Evolutionary conservation across 495 filamentous ascomycete genomes (phyloP), one percentile per base, ranked within the genome.

Genomic region (Penicillium tannophilum): DNA sequence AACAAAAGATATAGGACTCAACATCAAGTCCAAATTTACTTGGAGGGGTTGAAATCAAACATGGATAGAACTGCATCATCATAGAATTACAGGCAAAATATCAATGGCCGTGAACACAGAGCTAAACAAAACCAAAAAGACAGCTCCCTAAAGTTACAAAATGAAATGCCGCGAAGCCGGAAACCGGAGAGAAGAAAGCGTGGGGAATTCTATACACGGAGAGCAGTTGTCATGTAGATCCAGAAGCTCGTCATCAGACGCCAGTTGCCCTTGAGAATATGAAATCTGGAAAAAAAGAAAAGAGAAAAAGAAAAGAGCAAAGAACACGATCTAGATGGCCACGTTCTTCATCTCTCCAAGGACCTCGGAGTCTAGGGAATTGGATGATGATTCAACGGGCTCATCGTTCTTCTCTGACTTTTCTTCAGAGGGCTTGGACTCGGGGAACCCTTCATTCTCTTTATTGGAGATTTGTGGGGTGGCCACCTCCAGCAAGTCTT

Each of bases 271-370:
- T 65, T 64, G 64, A 62, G 55, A 68, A 33, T n/a, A 47, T 41
- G 35, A 60, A 63, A 59, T 43, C 26, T 52, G 49, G 58, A 55
- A 60, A 52, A 55, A 54, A 42, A 26, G 54, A 19, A 55, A 60
- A 59, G 54, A 59, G 55, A n/a, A 23, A 11, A 33, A n/a, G 28
- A 24, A 41, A 16, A 31, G 23, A 52, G n/a, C 14, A 33, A 46
- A 57, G 24, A 44, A 44, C 23, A 31, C 7, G 51, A 48, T 61
- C 67, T 76, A 84, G 59, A 84, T 83, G 39, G 79, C 77, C 59
- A 84, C 80, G 63, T 78, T 84, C 68, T 84, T 84, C 81, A 84
- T 82, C 53, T 82, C 81, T 52, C 79, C 78, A 16, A 80, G 66
- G 56, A 78, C 73, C 60, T 78, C 76, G 12, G 69, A 66, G 50